phyloP scores from a whole-genome alignment of 768 basidiomycete genomes.

The Tricholoma furcatifolium region DNA sequence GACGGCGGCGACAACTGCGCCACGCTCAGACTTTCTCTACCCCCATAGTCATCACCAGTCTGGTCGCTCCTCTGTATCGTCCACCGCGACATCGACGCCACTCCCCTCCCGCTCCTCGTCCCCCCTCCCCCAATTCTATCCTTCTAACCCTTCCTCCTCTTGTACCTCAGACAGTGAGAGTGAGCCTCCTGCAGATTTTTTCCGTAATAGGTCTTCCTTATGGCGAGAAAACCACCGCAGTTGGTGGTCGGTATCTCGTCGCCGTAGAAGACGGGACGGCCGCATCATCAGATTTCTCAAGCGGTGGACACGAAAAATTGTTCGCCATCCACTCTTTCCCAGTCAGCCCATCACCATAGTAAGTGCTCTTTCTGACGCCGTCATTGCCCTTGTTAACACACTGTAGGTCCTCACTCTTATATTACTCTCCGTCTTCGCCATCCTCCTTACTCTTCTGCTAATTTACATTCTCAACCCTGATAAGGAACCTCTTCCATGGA shows the following conservation, averaged over 20 bases:
- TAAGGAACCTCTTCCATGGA: conserved; percentile 93
- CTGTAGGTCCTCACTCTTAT: conserved; percentile 66
- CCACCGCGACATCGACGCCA: conserved; percentile 49
- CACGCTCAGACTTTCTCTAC: conserved; percentile 30
- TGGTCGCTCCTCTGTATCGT: conserved; percentile 37
- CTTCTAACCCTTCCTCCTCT: conserved; percentile 47
- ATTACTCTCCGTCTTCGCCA: conserved; percentile 76
- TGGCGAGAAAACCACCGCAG: conserved; percentile 46
- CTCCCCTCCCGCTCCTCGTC: conserved; percentile 62
- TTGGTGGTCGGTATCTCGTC: conserved; percentile 57
- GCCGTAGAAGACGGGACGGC: conserved; percentile 52
- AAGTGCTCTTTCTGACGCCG: conserved; percentile 25
- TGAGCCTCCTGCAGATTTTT: conserved; percentile 52
- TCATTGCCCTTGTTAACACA: conserved; percentile 3
- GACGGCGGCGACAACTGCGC: conserved; percentile 17
- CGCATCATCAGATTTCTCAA: conserved; percentile 49
- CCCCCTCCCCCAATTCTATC: conserved; percentile 54
- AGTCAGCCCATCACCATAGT: conserved; percentile 82
- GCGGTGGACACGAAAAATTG: conserved; percentile 51
- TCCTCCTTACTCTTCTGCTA: conserved; percentile 81
- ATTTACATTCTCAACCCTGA: conserved; percentile 95
- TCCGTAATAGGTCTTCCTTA: conserved; percentile 35
- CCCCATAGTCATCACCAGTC: conserved; percentile 34
- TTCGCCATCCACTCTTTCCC: conserved; percentile 77
- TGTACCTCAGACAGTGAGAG: conserved; percentile 63